Evolutionary conservation across 306 rosid genomes (phyloP), one percentile per base, ranked within the genome.

Genomic region (Malus fusca): DNA sequence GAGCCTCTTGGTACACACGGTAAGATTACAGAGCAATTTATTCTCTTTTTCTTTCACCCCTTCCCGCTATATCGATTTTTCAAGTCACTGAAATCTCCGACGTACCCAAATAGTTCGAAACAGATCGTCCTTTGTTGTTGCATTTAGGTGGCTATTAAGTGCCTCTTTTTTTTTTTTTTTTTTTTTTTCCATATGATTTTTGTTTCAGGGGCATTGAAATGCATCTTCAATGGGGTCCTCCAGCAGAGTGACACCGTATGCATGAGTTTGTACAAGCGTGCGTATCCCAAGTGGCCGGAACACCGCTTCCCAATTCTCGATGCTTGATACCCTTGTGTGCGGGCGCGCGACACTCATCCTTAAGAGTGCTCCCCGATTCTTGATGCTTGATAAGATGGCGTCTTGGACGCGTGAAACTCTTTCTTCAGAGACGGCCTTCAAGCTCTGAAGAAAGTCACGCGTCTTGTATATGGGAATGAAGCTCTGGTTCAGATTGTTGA

Each of bases 1-100:
- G 99, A 95, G 79, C 92, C 99, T 60, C 90, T 95, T 15, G 99
- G 99, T 75, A 95, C 98, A 79, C 99, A 95, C 76, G 99, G 98
- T 95, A 84, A 67, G 91, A 70, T 73, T 73, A 23, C 22, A 65
- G 0, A 56, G 22, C n/a, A 51, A 65, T 15, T 1, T 51, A 0
- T 19, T 42, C 21, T 31, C 48, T 15, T 25, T 55, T 19, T 51
- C 1, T 17, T 9, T 23, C 18, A 4, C 28, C 61, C 5, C 30
- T 66, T 11, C 62, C 71, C 6, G 55, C 6, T 51, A 0, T 2
- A 51, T 51, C 3, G 55, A 51, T 15, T 51, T 51, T 51, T 51
- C 55, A 15, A 17, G 55, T 51, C 9, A 19, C 55, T 51, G 55
- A 15, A 51, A 51, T 51, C 55, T 17, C 55, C 9, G 55, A 15